Percentiles rank a stretch among this genome's conserved stretches.
phyloP scores from a whole-genome alignment of 1,284 basidiomycete species.

The Trametes sp. region DNA sequence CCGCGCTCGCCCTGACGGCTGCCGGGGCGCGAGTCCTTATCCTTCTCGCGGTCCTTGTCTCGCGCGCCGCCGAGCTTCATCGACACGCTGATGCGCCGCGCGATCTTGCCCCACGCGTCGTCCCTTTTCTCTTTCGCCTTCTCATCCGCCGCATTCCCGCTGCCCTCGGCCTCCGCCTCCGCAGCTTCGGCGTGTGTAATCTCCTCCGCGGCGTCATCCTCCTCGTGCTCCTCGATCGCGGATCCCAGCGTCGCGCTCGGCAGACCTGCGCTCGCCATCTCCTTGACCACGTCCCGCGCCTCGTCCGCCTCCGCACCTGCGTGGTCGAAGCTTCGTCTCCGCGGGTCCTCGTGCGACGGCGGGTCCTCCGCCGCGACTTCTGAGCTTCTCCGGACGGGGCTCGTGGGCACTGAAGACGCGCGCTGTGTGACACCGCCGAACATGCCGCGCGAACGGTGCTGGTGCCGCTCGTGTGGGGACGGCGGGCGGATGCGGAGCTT shows the following conservation, averaged over 20 bases:
- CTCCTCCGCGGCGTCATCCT: slow-evolving; percentile 19
- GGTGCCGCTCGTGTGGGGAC: slow-evolving; percentile 15
- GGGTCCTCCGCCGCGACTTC: slow-evolving; percentile 35
- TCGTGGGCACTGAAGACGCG: slow-evolving; percentile 44
- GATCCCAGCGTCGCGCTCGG: slow-evolving; percentile 10
- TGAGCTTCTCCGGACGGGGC: slow-evolving; percentile 39
- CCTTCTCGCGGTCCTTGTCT: slow-evolving; percentile 34
- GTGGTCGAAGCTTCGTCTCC: slow-evolving; percentile 40
- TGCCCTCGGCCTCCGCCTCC: slow-evolving; percentile 34
- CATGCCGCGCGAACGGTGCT: slow-evolving; percentile 15
- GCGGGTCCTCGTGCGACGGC: slow-evolving; percentile 37
- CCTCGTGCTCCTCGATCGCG: slow-evolving; percentile 26
- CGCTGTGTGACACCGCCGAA: slow-evolving; percentile 25
- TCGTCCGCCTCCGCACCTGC: slow-evolving; percentile 30
- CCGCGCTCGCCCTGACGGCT: slow-evolving; percentile 29
- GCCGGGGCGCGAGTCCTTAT: slow-evolving; percentile 29
- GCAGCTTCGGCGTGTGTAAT: slow-evolving; percentile 28
- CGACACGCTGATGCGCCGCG: slow-evolving; percentile 61
- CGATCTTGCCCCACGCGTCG: slow-evolving; percentile 64
- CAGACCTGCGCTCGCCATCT: slow-evolving; percentile 16
- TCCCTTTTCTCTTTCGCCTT: slow-evolving; percentile 43
- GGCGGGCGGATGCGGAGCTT: slow-evolving; percentile 53
- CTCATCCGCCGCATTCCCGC: slow-evolving; percentile 14
- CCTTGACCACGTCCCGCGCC: slow-evolving; percentile 27
- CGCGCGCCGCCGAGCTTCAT: slow-evolving; percentile 55